A percentile compares a stretch with the other conserved stretches of the same genome.
Evolutionary conservation across 2,329 filamentous ascomycete species (phyloP).

Genomic region (Sclerotinia spermophila): DNA sequence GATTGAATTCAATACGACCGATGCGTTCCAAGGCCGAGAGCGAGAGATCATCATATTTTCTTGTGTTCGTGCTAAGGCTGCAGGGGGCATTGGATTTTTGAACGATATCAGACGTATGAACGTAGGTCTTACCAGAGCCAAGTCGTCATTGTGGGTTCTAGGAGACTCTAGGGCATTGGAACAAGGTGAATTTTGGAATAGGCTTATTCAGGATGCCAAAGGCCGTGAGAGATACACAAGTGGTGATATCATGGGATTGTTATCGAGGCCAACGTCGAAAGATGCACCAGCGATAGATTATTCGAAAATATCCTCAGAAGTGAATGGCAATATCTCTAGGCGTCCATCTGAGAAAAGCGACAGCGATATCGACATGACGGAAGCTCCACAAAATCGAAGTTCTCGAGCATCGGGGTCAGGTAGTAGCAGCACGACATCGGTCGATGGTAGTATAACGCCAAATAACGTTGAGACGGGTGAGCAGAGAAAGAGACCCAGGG

Average conservation of each 20-base stretch:
- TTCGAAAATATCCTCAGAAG: neutral
- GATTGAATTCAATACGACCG: conserved; percentile 98
- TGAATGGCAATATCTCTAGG: neutral
- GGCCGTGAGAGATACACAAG: conserved; percentile 71
- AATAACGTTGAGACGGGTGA: conserved; percentile 1
- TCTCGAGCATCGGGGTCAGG: conserved; percentile 13
- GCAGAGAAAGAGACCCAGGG: conserved; percentile 17
- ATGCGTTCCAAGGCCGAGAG: conserved; percentile 95
- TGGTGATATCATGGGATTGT: conserved; percentile 55
- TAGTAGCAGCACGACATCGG: conserved; percentile 8
- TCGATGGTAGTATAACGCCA: neutral
- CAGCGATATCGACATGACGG: conserved; percentile 22
- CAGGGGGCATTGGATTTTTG: conserved; percentile 96
- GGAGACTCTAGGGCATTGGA: conserved; percentile 84
- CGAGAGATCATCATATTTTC: conserved; percentile 99
- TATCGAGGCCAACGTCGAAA: conserved; percentile 45
- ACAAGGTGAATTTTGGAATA: conserved; percentile 87
- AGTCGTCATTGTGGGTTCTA: conserved; percentile 93
- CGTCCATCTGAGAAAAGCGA: conserved; percentile 19
- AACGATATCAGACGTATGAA: conserved; percentile 99
- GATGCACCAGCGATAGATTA: conserved; percentile 19
- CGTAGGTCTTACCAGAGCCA: conserved; percentile 92
- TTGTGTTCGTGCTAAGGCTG: conserved; percentile 89
- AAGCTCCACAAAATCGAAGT: conserved; percentile 15
- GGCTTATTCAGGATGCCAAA: conserved; percentile 78